Evolutionary conservation across 192 early-diverging fungal genomes (phyloP), one percentile per base, ranked within the genome.

Genomic region (Linnemannia exigua): DNA sequence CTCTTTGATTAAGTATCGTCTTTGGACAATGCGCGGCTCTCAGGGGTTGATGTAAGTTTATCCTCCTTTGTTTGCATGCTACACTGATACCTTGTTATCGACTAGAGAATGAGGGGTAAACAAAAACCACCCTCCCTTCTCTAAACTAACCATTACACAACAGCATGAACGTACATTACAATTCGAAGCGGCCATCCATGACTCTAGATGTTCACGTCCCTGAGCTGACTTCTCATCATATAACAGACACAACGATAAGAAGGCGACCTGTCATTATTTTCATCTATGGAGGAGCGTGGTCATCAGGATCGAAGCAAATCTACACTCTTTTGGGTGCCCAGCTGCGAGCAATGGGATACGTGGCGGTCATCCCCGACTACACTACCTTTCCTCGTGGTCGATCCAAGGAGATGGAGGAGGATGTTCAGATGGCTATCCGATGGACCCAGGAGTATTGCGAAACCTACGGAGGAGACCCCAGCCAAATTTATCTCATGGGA

Each of bases 271-370:
- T 90, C 8, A 68, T 92, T 48, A 75, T 92, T 0, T 92, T 92
- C 66, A 77, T 92, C 67, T 86, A 92, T 74, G 91, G 91, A 38
- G 90, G 91, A 20, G 72, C 88, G 8, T 92, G 91, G 91, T 78
- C 85, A 14, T 88, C 84, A 44, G 91, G 91, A 25, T 70, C 76
- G 31, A 89, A 88, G 67, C 35, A 20, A 12, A 41, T 86, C 20
- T 92, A 92, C 66, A 84, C 77, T 1, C 63, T 88, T 12, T 35
- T 89, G 44, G 91, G 89, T 2, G 88, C 89, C 33, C 87, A 78
- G 1, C 69, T 92, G 36, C 84, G 91, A 72, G 70, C 82, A 7
- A 70, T 92, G 66, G 91, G 91, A 19, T 92, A 92, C 70, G 73
- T 90, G 20, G 88, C 84, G 0, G 75, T 92, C 28, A 88, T 92